These are phyloP conservation scores for Boletus tylopilopsis DNA, from an alignment of 768 basidiomycete genomes.

Conservation along the genomic window DNA sequence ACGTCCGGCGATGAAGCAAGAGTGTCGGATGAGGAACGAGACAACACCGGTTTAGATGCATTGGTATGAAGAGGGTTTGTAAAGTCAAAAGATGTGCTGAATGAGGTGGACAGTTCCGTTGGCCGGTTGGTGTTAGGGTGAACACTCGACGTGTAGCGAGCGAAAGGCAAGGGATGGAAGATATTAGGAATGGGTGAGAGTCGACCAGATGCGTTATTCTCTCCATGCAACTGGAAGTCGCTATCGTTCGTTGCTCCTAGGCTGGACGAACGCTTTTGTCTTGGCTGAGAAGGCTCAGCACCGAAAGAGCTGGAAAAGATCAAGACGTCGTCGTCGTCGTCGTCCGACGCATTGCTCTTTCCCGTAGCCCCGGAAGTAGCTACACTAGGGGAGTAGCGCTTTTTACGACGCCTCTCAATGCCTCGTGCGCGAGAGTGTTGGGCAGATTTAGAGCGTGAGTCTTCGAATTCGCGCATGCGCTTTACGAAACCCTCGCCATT, in stretches of 20 bases:
- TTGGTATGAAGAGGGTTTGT: conserved; percentile 25
- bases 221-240: conserved; percentile 17
- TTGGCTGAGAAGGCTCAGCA: conserved; percentile 16
- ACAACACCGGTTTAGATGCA: conserved; percentile 19
- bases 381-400: conserved; percentile 32
- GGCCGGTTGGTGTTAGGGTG: conserved; percentile 12
- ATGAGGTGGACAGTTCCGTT: conserved; percentile 17
- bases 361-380: conserved; percentile 10
- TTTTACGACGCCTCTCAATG: conserved; percentile 40
- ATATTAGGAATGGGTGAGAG: conserved; percentile 24
- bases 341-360: conserved; percentile 29
- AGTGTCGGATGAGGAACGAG: conserved; percentile 18
- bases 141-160: conserved; percentile 10
- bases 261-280: conserved; percentile 44
- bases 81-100: conserved; percentile 28
- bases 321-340: conserved; percentile 52
- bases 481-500: conserved; percentile 64
- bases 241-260: conserved; percentile 42
- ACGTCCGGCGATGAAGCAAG: conserved; percentile 8
- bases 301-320: conserved; percentile 40
- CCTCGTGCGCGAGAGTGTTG: conserved; percentile 38
- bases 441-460: conserved; percentile 41
- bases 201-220: conserved; percentile 13
- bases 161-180: conserved; percentile 11
- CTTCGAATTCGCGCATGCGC: conserved; percentile 73